Evolutionary conservation across 176 grass and related monocot genomes (phyloP), one percentile per base, ranked within the genome.

Genomic region (Carex myosuroides): DNA sequence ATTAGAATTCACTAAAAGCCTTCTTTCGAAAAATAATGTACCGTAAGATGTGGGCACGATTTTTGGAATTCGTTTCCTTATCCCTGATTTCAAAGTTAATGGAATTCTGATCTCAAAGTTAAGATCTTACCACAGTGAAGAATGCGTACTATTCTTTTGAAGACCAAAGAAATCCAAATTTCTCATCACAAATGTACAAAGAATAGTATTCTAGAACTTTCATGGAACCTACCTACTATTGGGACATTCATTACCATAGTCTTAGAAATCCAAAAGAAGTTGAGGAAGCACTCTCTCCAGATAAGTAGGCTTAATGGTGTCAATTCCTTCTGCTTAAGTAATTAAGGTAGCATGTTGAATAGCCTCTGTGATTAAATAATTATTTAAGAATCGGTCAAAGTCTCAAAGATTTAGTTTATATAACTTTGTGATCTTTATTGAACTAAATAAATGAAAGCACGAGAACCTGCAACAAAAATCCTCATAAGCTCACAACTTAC

Each of bases 191-290:
- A 77, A 54, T 32, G 16, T 56, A 29, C 72, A 77, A 54, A 75
- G n/a, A n/a, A n/a, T n/a, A n/a, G n/a, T n/a, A n/a, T n/a, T n/a
- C n/a, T n/a, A 42, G 7, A 81, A 81, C 30, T 81, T 60, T 16
- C 53, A 41, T 16, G 29, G 35, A 50, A 80, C 53, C 55, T 80
- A 61, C 29, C 53, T 61, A 61, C 26, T 60, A 20, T 62, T 58
- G 14, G 9, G 44, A 62, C 14, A 63, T 67, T 26, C 44, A 58
- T 53, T 8, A 20, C 67, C 22, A 29, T 20, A 29, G 76, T 81
- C 83, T 91, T 85, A 98, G 30, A 98, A 95, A 73, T 98, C 95
- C 86, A 98, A 79, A 41, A 98, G 95, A 39, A 98, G 88, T 24
- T 98, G 95, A 2, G 92, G 95, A 83, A 98, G 79, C 11, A 94